Evolutionary conservation across 345 rosid species (phyloP).

Genomic region (Linum usitatissimum): DNA sequence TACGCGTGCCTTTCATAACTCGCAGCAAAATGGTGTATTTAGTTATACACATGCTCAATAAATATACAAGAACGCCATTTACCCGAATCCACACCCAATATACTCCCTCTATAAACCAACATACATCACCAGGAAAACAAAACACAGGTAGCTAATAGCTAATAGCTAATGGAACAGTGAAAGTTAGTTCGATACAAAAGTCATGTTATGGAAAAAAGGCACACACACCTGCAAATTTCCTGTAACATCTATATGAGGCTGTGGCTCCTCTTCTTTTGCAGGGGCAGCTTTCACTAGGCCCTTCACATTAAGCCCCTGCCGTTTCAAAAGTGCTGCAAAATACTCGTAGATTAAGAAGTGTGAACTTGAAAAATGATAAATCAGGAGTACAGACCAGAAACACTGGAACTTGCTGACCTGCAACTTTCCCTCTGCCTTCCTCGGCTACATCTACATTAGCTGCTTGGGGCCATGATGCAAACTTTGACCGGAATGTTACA

Average conservation of each 20-base stretch:
- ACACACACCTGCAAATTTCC: constrained; percentile 78
- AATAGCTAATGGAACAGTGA: no score
- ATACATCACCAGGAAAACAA: no score
- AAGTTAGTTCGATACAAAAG: no score
- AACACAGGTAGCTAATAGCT: no score
- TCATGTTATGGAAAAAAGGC: background rate
- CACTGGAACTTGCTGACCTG: constrained; percentile 44
- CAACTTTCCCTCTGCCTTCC: constrained; percentile 99
- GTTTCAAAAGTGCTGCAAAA: constrained; percentile 63
- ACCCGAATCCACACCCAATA: no score
- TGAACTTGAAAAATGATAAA: background rate
- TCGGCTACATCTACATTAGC: constrained; percentile 56
- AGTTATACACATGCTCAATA: no score
- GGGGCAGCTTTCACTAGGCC: constrained; percentile 78
- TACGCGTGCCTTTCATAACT: no score
- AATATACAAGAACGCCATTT: no score
- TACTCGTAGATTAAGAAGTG: constrained; percentile 9
- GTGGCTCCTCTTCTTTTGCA: constrained; percentile 75
- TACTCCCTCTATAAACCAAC: no score
- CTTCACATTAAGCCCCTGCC: constrained; percentile 88
- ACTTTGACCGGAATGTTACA: constrained; percentile 74
- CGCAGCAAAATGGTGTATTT: no score
- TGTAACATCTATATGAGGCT: constrained; percentile 81
- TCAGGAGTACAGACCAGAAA: background rate
- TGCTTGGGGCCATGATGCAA: constrained; percentile 78